phyloP scores from a whole-genome alignment of 495 filamentous ascomycete genomes.

The Hypoxylon cercidicola region DNA sequence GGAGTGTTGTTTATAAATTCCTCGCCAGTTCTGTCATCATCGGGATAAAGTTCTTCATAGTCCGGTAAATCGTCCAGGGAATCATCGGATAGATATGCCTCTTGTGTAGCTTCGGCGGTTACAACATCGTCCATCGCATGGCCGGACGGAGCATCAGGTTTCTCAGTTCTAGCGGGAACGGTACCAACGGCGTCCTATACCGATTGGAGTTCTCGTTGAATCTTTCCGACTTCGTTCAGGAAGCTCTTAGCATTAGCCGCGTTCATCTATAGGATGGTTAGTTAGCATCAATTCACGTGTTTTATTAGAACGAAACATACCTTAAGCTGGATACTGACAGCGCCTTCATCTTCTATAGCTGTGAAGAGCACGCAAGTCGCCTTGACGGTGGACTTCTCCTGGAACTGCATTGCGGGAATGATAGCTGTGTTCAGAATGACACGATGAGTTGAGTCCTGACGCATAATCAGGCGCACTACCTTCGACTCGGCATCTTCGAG shows the following conservation, averaged over 20 bases:
- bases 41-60: neutral
- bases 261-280: constrained; percentile 50
- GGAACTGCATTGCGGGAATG: constrained; percentile 76
- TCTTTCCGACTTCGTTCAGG: constrained; percentile 49
- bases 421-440: constrained; percentile 87
- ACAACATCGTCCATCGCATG: neutral
- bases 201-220: constrained; percentile 53
- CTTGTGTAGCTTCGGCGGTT: neutral
- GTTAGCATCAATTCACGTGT: constrained; percentile 12
- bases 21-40: neutral
- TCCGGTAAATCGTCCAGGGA: neutral
- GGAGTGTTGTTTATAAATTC: neutral
- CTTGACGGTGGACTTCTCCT: constrained; percentile 72
- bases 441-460: constrained; percentile 84
- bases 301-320: constrained; percentile 57
- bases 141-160: neutral
- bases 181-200: constrained; percentile 35
- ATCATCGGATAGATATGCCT: neutral
- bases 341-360: constrained; percentile 67
- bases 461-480: constrained; percentile 80
- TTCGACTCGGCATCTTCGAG: constrained; percentile 57
- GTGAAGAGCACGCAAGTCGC: constrained; percentile 64
- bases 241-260: constrained; percentile 57
- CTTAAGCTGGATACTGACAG: constrained; percentile 73
- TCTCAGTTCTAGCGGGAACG: neutral